Conservation (phyloP, 208 protist genomes). For the Trypanosoma caninum region DNA sequence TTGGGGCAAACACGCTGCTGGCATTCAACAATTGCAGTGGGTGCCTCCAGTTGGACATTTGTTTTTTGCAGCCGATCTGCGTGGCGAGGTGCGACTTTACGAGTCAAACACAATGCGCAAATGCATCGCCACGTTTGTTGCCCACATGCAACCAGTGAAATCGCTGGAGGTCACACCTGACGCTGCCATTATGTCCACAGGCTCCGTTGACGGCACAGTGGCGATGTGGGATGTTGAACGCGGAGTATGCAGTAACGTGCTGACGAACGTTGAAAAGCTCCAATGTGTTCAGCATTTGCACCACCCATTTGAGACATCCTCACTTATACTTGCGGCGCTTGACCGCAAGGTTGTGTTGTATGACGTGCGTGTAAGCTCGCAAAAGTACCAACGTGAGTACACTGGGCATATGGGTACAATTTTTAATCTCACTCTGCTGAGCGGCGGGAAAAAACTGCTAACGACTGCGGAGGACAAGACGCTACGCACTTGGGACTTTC, state of each 20-base stretch:
- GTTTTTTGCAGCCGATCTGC: conserved; percentile 90
- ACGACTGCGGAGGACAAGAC: conserved; percentile 96
- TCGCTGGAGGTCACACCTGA: conserved; percentile 88
- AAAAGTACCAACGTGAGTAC: conserved; percentile 88
- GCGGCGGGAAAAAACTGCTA: conserved; percentile 90
- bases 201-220: conserved; percentile 83
- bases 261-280: conserved; percentile 61
- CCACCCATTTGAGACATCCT: conserved; percentile 53
- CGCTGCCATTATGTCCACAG: conserved; percentile 89
- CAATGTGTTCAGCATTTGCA: conserved; percentile 72
- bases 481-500: conserved; percentile 96
- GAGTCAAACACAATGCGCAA: conserved; percentile 60
- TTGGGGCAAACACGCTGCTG: conserved; percentile 65
- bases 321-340: conserved; percentile 60
- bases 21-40: conserved; percentile 89
- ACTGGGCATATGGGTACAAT: conserved; percentile 95
- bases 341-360: conserved; percentile 80
- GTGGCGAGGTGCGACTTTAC: conserved; percentile 89
- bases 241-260: conserved; percentile 53
- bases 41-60: conserved; percentile 93
- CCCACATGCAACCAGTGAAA: conserved; percentile 90
- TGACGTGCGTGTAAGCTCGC: conserved; percentile 69
- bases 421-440: conserved; percentile 94
- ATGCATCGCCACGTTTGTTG: conserved; percentile 90
- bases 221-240: conserved; percentile 96